phyloP scores from a whole-genome alignment of 2,329 filamentous ascomycete species.

The Lizonia empirigonia region DNA sequence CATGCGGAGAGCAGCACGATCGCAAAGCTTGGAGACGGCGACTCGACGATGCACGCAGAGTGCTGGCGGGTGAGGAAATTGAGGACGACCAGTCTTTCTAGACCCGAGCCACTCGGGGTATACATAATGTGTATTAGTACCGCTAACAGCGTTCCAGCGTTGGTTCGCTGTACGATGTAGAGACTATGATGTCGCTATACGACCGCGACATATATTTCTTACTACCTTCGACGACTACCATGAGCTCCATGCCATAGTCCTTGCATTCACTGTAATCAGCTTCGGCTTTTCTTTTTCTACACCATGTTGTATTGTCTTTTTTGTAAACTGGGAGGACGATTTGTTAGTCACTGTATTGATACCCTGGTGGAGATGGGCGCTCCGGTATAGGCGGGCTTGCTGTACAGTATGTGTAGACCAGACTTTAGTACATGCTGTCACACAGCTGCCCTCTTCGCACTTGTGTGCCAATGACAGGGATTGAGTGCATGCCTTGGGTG shows the following conservation, averaged over 20 bases:
- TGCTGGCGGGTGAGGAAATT: conserved; percentile 69
- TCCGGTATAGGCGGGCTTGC: conserved; percentile 26
- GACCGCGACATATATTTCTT: conserved; percentile 11
- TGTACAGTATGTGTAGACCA: conserved; percentile 14
- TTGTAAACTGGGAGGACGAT: conserved; percentile 11
- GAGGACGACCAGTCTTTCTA: conserved; percentile 46
- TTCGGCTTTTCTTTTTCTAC: conserved; percentile 11
- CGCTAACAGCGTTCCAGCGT: conserved; percentile 12
- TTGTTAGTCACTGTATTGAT: conserved; percentile 37
- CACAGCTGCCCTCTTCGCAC: conserved; percentile 15
- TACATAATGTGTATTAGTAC: conserved; percentile 41
- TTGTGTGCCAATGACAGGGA: conserved; percentile 12
- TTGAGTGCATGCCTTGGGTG: not conserved
- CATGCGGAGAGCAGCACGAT: conserved; percentile 58
- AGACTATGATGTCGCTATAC: conserved; percentile 14
- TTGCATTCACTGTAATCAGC: conserved; percentile 7
- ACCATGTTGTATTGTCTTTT: conserved; percentile 1
- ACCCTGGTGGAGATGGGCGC: conserved; percentile 34
- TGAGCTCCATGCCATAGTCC: conserved; percentile 18
- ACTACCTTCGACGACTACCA: conserved; percentile 10
- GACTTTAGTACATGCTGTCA: conserved; percentile 9
- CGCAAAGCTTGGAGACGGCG: conserved; percentile 70
- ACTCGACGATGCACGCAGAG: conserved; percentile 74
- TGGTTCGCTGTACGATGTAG: conserved; percentile 16
- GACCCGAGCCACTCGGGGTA: conserved; percentile 12